Base-by-base conservation (phyloP, 2,329 filamentous ascomycete genomes). In the Rutstroemia sp. region DNA sequence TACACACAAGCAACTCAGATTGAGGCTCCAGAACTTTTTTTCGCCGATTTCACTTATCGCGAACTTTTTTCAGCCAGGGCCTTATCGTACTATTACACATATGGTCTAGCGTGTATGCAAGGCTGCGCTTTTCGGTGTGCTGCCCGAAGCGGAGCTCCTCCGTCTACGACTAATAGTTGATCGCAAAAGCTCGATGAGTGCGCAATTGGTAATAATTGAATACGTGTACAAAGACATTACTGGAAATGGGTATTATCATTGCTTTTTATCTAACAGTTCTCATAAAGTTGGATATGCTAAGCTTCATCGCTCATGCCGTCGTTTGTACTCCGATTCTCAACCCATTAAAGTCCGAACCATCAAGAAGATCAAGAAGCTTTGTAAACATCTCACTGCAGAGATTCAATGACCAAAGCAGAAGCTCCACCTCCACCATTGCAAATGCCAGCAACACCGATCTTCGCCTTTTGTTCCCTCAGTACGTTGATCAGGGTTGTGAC, bases 351-450 rank as follows among this genome's bases (percentile, higher is more conserved):
- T 48, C n/a, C 21, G 38, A 39, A 30, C 25, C n/a, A 16, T 49
- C 5, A 23, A 40, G 23, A 21, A 40, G 27, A 19, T 19, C 19
- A 19, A 19, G 19, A 19, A 19, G 19, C 19, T 19, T 19, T 19
- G 19, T 19, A 2, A n/a, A 27, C 10, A 8, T 38, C 57, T 56
- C 67, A 69, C 56, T 69, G 65, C 51, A 70, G 56, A 57, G 63
- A 67, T 79, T 99, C 94, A 68, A 99, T 83, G 61, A 99, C 89
- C 64, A 99, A 77, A 57, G 94, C 94, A 68, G 89, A 95, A 58
- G 94, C 94, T 71, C 94, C 94, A 67, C 94, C 94, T 57, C 94
- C 94, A 63, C 94, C 94, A 73, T 99, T 99, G 84, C 94, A 99
- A 70, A 99, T 97, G 69, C 89, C 94, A 40, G 89, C 92, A 69